Evolutionary conservation across 192 early-diverging fungal genomes (phyloP).

Genomic region (Endogone sp.): DNA sequence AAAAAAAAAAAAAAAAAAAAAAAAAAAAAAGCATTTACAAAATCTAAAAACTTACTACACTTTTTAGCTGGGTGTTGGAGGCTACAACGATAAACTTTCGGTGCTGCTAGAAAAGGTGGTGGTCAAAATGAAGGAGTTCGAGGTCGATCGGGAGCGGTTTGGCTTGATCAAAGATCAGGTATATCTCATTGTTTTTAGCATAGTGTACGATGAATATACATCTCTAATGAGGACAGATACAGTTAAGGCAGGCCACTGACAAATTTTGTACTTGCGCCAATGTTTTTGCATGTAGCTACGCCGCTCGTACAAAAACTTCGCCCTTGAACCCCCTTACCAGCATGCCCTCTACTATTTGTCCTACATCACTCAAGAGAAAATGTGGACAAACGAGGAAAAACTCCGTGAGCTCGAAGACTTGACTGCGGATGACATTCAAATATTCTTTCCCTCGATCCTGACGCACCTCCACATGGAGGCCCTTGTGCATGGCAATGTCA

Average conservation of each 20-base stretch:
- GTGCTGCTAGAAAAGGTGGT: constrained; percentile 69
- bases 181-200: constrained; percentile 19
- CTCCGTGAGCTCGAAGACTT: constrained; percentile 66
- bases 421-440: constrained; percentile 66
- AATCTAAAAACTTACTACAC: too few relatives aligned
- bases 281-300: constrained; percentile 8
- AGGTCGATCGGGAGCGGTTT: constrained; percentile 71
- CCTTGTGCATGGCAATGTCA: constrained; percentile 86
- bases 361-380: constrained; percentile 69
- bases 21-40: too few relatives aligned
- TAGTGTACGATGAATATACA: too few relatives aligned
- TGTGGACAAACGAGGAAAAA: constrained; percentile 81
- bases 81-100: constrained; percentile 87
- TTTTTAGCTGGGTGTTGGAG: constrained; percentile 55
- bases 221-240: too few relatives aligned
- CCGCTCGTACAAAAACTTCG: constrained; percentile 74
- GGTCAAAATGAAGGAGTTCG: constrained; percentile 57
- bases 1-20: too few relatives aligned
- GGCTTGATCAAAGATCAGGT: constrained; percentile 74
- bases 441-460: constrained; percentile 73
- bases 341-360: constrained; percentile 75
- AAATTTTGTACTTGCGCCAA: background rate
- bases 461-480: constrained; percentile 69
- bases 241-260: too few relatives aligned
- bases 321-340: constrained; percentile 71